These are phyloP conservation scores for Sechiopsis laciniata DNA, from an alignment of 306 rosid genomes.

Conservation along the genomic window DNA sequence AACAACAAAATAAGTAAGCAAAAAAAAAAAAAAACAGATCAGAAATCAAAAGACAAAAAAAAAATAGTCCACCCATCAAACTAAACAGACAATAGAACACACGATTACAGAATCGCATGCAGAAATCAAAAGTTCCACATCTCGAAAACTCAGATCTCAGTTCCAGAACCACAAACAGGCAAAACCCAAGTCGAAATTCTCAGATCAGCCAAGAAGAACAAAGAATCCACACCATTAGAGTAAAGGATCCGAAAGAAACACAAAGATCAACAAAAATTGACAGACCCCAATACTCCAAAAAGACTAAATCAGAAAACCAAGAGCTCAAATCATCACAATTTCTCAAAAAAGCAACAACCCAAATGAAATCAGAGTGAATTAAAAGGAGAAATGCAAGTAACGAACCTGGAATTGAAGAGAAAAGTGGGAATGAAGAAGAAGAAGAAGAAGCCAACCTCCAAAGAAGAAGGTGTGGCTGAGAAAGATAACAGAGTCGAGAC, in stretches of 20 bases:
- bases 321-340: background rate
- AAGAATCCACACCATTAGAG: background rate
- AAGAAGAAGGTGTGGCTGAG: slow-evolving; percentile 15
- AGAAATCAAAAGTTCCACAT: background rate
- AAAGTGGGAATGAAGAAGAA: background rate
- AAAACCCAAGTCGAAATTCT: background rate
- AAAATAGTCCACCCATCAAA: background rate
- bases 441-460: slow-evolving; percentile 22
- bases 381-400: background rate
- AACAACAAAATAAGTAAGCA: background rate
- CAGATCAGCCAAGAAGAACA: slow-evolving; percentile 4
- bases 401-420: background rate
- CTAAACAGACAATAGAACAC: background rate
- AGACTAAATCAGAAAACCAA: background rate
- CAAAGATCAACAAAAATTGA: background rate
- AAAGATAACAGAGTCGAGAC: background rate
- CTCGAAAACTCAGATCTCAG: slow-evolving; percentile 16
- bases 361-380: background rate
- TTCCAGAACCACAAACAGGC: background rate
- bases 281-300: background rate
- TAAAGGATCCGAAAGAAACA: background rate
- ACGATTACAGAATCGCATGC: slow-evolving; percentile 17
- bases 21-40: background rate
- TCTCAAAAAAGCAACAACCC: background rate
- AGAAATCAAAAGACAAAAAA: background rate